Evolutionary conservation across 2,329 filamentous ascomycete genomes (phyloP), one percentile per base, ranked within the genome.

Genomic region (Apiospora pterosperma): DNA sequence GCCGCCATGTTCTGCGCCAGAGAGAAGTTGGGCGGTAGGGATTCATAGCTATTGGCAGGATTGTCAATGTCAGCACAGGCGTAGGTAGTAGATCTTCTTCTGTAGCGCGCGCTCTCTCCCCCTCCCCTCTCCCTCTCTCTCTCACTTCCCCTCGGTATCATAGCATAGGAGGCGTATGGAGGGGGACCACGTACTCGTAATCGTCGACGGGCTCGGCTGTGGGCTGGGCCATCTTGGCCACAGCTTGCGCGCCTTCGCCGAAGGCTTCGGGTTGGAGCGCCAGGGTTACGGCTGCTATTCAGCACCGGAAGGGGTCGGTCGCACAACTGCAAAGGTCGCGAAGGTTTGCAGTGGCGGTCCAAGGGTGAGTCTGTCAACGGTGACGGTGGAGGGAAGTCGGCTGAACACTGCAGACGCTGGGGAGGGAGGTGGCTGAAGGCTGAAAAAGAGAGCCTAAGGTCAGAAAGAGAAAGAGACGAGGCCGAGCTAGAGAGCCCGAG

Each of bases 1-100:
- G 96, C 96, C 68, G 90, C 83, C 93, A 98, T 97, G 80, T 98
- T 99, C 77, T 96, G 93, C 69, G 91, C 82, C 75, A 98, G 85
- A 72, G 93, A 96, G 84, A 97, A 97, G 80, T 97, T 97, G 70
- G 94, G 92, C 69, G 95, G 94, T 65, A 99, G 88, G 69, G 90
- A 90, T 86, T 98, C 95, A 86, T 98, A 98, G 81, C 87, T 90
- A 67, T 48, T 21, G 28, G 67, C 31, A 62, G 64, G 61, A 38
- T 52, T 62, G 67, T 71, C 59, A 72, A 67, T 62, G 36, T 64
- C 34, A 36, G 67, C 36, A 59, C 19, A 63, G 25, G 16, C 38
- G 28, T 59, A 21, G 48, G 48, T 31, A 31, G 44, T n/a, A 25
- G 25, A 7, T 5, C 11, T 12, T 5, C 11, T 12, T 48, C 42